These are phyloP conservation scores for Encephalitozoon cuniculi DNA, from an alignment of 371 early-diverging fungal species.

Conservation along the genomic window DNA sequence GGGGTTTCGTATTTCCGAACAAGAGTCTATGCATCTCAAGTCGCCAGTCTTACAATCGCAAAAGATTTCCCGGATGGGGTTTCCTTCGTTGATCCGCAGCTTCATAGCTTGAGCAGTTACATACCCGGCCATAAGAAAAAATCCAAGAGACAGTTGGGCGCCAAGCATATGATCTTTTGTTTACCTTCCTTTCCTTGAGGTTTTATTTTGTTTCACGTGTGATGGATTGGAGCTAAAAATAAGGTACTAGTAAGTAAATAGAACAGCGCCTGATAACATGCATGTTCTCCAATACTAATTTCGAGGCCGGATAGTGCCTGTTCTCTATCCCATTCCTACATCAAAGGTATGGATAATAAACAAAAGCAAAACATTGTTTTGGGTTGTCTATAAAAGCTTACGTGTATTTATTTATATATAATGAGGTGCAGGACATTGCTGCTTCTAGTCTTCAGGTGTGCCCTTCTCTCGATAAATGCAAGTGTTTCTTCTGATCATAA, in stretches of 20 bases:
- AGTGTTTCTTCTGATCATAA: background rate
- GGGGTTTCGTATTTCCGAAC: background rate
- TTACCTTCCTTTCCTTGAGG: background rate
- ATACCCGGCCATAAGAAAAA: background rate
- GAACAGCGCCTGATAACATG: background rate
- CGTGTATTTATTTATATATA: background rate
- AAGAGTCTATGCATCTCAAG: background rate
- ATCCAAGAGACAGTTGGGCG: background rate
- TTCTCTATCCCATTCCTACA: background rate
- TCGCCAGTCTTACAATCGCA: background rate
- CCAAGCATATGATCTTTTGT: background rate
- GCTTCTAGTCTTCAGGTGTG: background rate
- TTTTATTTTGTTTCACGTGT: background rate
- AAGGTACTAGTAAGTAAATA: background rate
- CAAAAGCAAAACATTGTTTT: conserved; percentile 11
- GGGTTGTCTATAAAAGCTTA: background rate
- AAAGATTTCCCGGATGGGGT: background rate
- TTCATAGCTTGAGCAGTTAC: background rate
- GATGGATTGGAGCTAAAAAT: background rate
- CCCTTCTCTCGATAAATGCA: background rate
- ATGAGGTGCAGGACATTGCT: background rate
- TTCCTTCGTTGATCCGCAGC: background rate
- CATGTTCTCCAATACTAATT: background rate
- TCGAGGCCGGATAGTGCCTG: background rate
- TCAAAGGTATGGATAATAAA: background rate